Evolutionary conservation across 2,329 filamentous ascomycete species (phyloP), one percentile per base, ranked within the genome.

Genomic region (Cytospora piceae): DNA sequence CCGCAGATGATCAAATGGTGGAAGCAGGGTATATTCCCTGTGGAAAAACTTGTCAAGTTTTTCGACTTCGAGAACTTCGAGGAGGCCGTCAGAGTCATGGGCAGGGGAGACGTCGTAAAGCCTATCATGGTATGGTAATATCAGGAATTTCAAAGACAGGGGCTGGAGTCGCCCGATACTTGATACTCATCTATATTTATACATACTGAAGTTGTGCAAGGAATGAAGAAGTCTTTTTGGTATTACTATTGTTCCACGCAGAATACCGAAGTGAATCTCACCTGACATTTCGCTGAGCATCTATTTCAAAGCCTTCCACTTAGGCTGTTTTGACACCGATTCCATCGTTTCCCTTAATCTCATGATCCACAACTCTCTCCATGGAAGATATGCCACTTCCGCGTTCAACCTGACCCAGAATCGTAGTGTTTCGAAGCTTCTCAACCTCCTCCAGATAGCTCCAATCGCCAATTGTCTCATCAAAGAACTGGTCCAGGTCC

Each of bases 401-500:
- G 27, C 14, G 46, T 9, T 4, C 46, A 12, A 8, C 54, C 29
- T 56, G 53, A 5, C 65, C 65, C 0, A 67, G 46, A 31, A 65
- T 67, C 3, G 65, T 65, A 17, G 58, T 67, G 51, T 37, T 52
- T 6, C 39, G 54, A 3, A 58, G 58, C 61, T 69, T 70, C 53
- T 69, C 66, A 5, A 68, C 49, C 58, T 70, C 71, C 12, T 70
- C 69, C 1, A 68, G 32, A 3, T 74, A 68, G 4, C 72, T 70
- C 74, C 74, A 77, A 59, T 76, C 75, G 51, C 75, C 75, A 58
- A 77, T 76, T 67, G 78, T 74, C 69, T 79, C 79, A 67, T 78
- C 77, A 20, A 81, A 79, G 71, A 83, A 82, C 70, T 83, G 80
- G 71, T 79, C 77, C 22, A 77, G 71, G 69, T 87, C 85, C 51